Base-by-base conservation (phyloP, 176 grass and related monocot genomes). In the Elaeis guineensis region DNA sequence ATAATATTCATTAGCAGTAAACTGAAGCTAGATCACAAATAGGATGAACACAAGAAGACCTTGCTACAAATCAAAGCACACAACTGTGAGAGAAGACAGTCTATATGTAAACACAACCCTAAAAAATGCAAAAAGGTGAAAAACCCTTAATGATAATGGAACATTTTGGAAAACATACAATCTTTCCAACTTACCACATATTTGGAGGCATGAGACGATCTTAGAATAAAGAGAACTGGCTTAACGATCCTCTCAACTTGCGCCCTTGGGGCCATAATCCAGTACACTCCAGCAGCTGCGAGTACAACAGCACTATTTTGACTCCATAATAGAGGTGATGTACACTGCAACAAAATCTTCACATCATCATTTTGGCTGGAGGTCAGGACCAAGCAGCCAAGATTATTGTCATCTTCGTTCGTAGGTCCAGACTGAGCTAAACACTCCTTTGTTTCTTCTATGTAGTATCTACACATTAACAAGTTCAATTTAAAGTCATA, bases 261-360 rank as follows among this genome's bases (percentile, higher is more conserved):
- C 52, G 75, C 58, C 16, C 71, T 49, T 50, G 87, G 83, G 60
- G 83, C 68, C 75, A 97, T 82, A 64, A 97, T 89, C 93, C 93
- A 97, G 56, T 85, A 87, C 63, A 91, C 93, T 62, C 87, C 78
- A 65, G 78, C 84, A 73, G 93, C 84, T 72, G 84, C 84, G 71
- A 97, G 80, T 79, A 97, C 69, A 52, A 97, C 84, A 57, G 78
- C 93, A 75, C 78, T 83, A 62, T 97, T 97, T 66, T 71, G 80
- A 74, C 93, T 97, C 93, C 87, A 97, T 14, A 97, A 65, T 63
- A 97, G 81, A 72, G 93, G 93, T 0, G 63, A 78, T 29, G 93
- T 97, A 26, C 87, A 91, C 65, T 67, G 83, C 78, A 91, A 79
- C 24, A 97, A 72, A 72, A 97, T 69, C 29, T 72, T 19, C 14